Evolutionary conservation across 257 asterid genomes (phyloP).

Genomic region (Solanum clarkiae): DNA sequence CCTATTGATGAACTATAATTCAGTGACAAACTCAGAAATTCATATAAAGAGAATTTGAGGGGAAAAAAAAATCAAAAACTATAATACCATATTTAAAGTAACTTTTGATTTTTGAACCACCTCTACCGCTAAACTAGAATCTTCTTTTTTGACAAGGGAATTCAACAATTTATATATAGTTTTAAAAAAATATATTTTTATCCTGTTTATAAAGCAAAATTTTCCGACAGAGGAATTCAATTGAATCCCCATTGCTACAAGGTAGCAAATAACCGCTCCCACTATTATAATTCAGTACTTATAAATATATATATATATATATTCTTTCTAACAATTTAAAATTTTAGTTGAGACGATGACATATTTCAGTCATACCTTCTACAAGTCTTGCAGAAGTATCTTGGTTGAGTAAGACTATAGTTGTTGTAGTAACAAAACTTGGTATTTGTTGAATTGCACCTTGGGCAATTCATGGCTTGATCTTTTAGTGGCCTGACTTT

Average conservation of each 20-base stretch:
- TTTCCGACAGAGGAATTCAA: neutral
- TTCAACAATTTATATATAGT: neutral
- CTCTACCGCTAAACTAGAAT: neutral
- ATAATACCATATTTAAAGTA: neutral
- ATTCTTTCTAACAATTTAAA: neutral
- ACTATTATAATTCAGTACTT: neutral
- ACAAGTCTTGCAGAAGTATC: conserved; percentile 75
- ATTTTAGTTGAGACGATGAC: neutral
- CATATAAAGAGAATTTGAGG: neutral
- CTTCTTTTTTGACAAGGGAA: neutral
- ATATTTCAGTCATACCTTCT: conserved; percentile 11
- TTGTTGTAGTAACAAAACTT: conserved; percentile 82
- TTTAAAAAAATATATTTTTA: neutral
- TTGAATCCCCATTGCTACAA: neutral
- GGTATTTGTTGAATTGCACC: conserved; percentile 68
- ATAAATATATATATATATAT: neutral
- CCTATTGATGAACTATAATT: neutral
- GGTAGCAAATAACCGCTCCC: neutral
- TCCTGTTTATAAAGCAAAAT: neutral
- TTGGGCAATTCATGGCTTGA: conserved; percentile 43
- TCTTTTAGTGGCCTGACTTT: conserved; percentile 59
- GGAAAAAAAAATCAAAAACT: neutral
- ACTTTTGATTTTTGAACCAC: neutral
- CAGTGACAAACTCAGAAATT: neutral
- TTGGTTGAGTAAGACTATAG: conserved; percentile 73